Base-by-base conservation (phyloP, 177 flowering plant species). In the Vitis hybrid region DNA sequence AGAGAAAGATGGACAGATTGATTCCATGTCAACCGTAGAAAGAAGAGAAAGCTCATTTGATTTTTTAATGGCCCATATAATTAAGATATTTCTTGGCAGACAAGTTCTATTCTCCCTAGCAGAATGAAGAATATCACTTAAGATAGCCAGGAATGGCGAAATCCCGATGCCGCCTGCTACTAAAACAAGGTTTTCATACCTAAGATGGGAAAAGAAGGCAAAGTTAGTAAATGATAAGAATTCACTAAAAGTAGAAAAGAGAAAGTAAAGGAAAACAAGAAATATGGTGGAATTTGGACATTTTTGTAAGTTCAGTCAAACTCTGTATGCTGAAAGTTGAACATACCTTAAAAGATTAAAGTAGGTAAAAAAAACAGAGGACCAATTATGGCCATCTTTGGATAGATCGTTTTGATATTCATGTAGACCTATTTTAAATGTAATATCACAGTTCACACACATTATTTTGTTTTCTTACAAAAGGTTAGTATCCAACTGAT, bases 81-180 rank as follows among this genome's bases (percentile, higher is more conserved):
- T 61, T 69, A 89, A 55, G 39, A 93, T 68, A 11, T 86, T 86
- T 78, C 74, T 83, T 18, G 94, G 88, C 29, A 81, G 73, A 72
- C 97, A 93, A 64, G 89, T 84, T 54, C 76, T 86, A 20, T 80
- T 78, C 16, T 86, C 93, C 55, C 77, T 80, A 13, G 84, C 55
- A 50, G 92, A 88, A 75, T 88, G 91, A 49, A 95, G 80, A 67
- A 95, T 81, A 74, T 95, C 99, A 59, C 90, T 88, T 77, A 95
- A 75, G 76, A 95, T 80, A 64, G 98, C 99, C 20, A 93, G 66
- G 78, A 95, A 95, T 3, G 99, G 98, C 53, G 99, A 87, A 68
- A 95, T 85, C 19, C 99, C 99, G 67, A 93, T 93, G 53, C 99
- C 99, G 57, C 99, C 99, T 48, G 99, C 98, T 5, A 95, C 94